Evolutionary conservation across 1,284 basidiomycete genomes (phyloP).

Genomic region (Ustilago vetiveriae): DNA sequence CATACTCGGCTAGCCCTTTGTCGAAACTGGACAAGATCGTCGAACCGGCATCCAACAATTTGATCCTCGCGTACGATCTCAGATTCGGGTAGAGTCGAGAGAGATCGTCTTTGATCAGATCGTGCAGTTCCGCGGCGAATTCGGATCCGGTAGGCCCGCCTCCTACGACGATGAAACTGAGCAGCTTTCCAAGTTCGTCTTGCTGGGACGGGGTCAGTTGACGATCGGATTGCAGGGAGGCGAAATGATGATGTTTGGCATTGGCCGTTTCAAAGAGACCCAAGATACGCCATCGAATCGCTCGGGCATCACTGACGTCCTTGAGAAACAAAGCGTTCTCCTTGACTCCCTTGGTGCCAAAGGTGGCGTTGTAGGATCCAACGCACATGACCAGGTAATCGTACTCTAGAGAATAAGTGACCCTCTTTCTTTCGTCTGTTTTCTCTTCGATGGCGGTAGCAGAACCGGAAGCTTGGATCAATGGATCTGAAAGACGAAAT

Average conservation of each 20-base stretch:
- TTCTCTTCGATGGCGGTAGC: slow-evolving; percentile 2
- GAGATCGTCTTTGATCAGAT: slow-evolving; percentile 76
- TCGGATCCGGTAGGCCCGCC: slow-evolving; percentile 54
- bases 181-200: slow-evolving; percentile 36
- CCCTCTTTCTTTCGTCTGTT: neutral
- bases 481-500: slow-evolving; percentile 72
- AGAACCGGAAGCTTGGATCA: slow-evolving; percentile 29
- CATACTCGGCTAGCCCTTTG: slow-evolving; percentile 53
- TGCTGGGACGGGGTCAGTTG: slow-evolving; percentile 74
- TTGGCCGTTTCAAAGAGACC: slow-evolving; percentile 84
- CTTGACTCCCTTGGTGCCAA: slow-evolving; percentile 70
- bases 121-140: slow-evolving; percentile 78
- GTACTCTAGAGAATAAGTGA: slow-evolving; percentile 37
- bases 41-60: slow-evolving; percentile 52
- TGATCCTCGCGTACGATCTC: slow-evolving; percentile 24
- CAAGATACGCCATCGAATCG: slow-evolving; percentile 78
- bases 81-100: slow-evolving; percentile 68
- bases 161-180: slow-evolving; percentile 50
- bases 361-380: slow-evolving; percentile 82
- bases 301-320: slow-evolving; percentile 81
- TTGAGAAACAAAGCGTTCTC: slow-evolving; percentile 72
- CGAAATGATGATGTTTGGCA: slow-evolving; percentile 1
- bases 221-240: slow-evolving; percentile 73
- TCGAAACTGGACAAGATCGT: slow-evolving; percentile 64
- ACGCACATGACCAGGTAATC: slow-evolving; percentile 86